A percentile compares a stretch with the other conserved stretches of the same genome.
Conservation (phyloP, 257 asterid species). For the Nicotiana otophora region DNA sequence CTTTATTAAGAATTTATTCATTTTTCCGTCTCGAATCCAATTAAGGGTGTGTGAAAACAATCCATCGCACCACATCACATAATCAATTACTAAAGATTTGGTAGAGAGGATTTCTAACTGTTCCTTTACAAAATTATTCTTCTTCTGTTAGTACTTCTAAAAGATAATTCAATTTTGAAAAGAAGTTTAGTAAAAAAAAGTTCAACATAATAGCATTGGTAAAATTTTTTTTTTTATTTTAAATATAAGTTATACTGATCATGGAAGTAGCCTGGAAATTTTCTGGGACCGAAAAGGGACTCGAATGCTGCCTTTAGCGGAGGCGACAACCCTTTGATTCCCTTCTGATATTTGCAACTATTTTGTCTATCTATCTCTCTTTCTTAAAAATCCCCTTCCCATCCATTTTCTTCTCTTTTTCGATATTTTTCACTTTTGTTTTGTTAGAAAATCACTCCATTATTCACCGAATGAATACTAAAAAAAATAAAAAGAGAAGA, state of each 20-base stretch:
- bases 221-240: background rate
- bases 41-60: too few relatives aligned
- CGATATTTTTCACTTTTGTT: background rate
- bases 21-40: too few relatives aligned
- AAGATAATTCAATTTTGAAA: too few relatives aligned
- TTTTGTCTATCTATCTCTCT: slow-evolving; percentile 7
- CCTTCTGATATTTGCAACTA: slow-evolving; percentile 19
- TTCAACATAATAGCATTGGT: background rate
- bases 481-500: background rate
- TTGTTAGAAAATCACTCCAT: background rate
- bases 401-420: background rate
- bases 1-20: too few relatives aligned
- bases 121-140: too few relatives aligned
- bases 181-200: too few relatives aligned
- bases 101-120: too few relatives aligned
- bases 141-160: too few relatives aligned
- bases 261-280: slow-evolving; percentile 7
- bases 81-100: too few relatives aligned
- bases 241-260: background rate
- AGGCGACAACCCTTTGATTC: slow-evolving; percentile 36
- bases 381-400: background rate
- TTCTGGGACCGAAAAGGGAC: slow-evolving; percentile 27
- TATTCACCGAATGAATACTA: background rate
- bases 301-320: slow-evolving; percentile 27
- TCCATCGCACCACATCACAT: too few relatives aligned